These are phyloP conservation scores for Coemansia sp. DNA, from an alignment of 192 early-diverging fungal genomes.

Conservation along the genomic window DNA sequence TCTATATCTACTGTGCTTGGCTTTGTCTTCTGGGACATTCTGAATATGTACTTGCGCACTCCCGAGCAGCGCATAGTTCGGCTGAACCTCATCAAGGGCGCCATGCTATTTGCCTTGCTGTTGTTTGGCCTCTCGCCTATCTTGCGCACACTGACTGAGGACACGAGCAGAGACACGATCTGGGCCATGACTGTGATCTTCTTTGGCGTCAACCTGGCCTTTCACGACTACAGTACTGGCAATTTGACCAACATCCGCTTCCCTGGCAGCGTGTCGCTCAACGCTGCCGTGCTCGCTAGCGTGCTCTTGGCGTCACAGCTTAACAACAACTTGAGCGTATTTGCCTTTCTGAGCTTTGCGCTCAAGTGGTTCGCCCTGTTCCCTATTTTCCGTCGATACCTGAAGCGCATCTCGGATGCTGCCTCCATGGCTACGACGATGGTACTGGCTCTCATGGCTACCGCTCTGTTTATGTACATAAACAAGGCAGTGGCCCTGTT, in stretches of 20 bases:
- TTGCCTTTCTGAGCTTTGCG: conserved; percentile 83
- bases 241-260: conserved; percentile 62
- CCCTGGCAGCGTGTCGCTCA: conserved; percentile 95
- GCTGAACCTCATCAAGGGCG: conserved; percentile 59
- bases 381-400: conserved; percentile 83
- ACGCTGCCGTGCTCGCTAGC: conserved; percentile 93
- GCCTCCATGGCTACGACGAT: conserved; percentile 62
- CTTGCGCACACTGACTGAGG: conserved; percentile 85
- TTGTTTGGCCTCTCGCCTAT: conserved; percentile 87
- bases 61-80: conserved; percentile 48
- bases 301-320: conserved; percentile 89
- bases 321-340: conserved; percentile 80
- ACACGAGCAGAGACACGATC: conserved; percentile 89
- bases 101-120: conserved; percentile 71
- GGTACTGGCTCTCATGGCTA: conserved; percentile 62
- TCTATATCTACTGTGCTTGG: conserved; percentile 61
- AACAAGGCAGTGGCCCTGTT: conserved; percentile 69
- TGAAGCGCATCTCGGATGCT: conserved; percentile 61
- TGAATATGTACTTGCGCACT: conserved; percentile 30
- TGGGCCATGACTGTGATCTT: conserved; percentile 87
- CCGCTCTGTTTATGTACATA: conserved; percentile 68
- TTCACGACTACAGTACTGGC: conserved; percentile 79
- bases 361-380: conserved; percentile 94
- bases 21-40: conserved; percentile 71
- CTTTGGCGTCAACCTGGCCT: conserved; percentile 84